Evolutionary conservation across 2,329 filamentous ascomycete genomes (phyloP).

Genomic region (Thelonectria blattea): DNA sequence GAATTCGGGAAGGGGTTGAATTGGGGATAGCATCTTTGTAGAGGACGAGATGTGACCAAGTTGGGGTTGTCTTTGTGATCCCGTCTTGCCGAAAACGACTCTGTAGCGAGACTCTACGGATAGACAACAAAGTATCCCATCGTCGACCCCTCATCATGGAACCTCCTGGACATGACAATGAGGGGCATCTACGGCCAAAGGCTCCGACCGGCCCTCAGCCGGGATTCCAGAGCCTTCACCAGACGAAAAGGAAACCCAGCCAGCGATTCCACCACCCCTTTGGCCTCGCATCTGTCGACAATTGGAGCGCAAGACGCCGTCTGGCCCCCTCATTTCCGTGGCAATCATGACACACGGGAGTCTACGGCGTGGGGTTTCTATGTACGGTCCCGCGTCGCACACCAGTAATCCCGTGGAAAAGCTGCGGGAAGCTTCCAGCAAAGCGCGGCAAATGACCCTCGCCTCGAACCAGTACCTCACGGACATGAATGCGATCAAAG

Average conservation of each 20-base stretch:
- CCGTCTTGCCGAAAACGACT: not conserved
- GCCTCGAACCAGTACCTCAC: conserved; percentile 16
- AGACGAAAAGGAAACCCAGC: conserved; percentile 12
- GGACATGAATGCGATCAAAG: conserved; percentile 1
- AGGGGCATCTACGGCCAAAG: not conserved
- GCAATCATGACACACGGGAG: conserved; percentile 22
- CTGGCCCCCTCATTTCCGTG: not conserved
- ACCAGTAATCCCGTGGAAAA: not conserved
- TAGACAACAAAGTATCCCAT: too few species aligned
- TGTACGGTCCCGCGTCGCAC: too few species aligned
- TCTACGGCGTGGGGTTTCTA: conserved; percentile 7
- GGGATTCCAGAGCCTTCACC: not conserved
- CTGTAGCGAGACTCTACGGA: not conserved
- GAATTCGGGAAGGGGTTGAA: not conserved
- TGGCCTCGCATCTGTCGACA: conserved; percentile 5
- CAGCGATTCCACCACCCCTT: not conserved
- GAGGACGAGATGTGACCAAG: not conserved
- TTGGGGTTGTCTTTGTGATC: not conserved
- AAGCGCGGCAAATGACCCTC: conserved; percentile 7
- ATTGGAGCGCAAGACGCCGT: conserved; percentile 12
- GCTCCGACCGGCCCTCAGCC: conserved; percentile 22
- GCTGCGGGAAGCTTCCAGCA: conserved; percentile 9
- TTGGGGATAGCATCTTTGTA: not conserved
- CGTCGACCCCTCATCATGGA: not conserved
- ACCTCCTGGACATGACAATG: conserved; percentile 1